Evolutionary conservation across 495 filamentous ascomycete species (phyloP).

Genomic region (Penicillium goetzii): DNA sequence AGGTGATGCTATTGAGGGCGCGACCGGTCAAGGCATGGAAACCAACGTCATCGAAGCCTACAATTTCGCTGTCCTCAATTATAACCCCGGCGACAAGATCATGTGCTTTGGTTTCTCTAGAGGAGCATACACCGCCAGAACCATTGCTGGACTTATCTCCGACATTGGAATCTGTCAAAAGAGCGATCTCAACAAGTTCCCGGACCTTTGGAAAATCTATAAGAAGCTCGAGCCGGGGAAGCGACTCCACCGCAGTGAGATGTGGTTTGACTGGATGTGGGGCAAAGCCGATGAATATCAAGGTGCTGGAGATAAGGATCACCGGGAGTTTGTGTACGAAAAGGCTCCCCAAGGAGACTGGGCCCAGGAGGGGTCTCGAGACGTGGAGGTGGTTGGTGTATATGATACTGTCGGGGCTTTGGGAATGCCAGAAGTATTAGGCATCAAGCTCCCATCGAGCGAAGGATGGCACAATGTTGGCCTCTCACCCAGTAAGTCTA

Average conservation of each 20-base stretch:
- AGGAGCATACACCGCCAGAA: constrained; percentile 61
- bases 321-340: constrained; percentile 15
- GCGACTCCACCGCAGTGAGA: constrained; percentile 26
- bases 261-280: constrained; percentile 26
- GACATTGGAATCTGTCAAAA: constrained; percentile 52
- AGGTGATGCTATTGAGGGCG: constrained; percentile 25
- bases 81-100: constrained; percentile 57
- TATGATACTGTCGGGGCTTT: constrained; percentile 62
- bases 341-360: constrained; percentile 19
- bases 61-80: constrained; percentile 45
- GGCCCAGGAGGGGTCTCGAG: constrained; percentile 23
- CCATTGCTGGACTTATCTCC: constrained; percentile 57
- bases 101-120: constrained; percentile 64
- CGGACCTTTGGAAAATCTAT: constrained; percentile 52
- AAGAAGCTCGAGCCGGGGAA: constrained; percentile 39
- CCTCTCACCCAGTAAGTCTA: constrained; percentile 24
- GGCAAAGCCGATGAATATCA: constrained; percentile 32
- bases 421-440: constrained; percentile 31
- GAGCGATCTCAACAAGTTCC: constrained; percentile 46
- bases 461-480: constrained; percentile 27
- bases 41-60: constrained; percentile 30
- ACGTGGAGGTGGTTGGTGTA: constrained; percentile 58
- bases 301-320: constrained; percentile 19
- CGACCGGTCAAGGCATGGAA: constrained; percentile 27
- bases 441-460: constrained; percentile 23